Evolutionary conservation across 306 rosid genomes (phyloP), one percentile per base, ranked within the genome.

Genomic region (Cucumis cinereus): DNA sequence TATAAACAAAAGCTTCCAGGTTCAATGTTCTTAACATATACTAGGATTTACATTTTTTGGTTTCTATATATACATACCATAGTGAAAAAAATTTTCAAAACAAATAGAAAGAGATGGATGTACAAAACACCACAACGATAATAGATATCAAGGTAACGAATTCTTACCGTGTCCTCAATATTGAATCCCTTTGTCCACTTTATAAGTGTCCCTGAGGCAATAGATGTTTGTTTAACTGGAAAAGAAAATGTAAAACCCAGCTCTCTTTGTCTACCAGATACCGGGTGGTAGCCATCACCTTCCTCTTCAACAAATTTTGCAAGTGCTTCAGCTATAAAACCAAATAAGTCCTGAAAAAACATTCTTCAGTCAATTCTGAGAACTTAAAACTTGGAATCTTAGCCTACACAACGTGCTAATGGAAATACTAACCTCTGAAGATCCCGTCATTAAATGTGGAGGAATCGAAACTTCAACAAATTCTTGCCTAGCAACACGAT

Each of bases 241-340:
- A 95, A 95, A 4, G 99, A 95, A 87, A 95, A 95, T 81, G 99
- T 95, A 80, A 95, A 95, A 78, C 99, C 99, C 73, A 95, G 84
- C 84, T 95, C 99, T 85, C 99, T 92, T 86, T 90, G 95, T 77
- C 90, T 95, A 76, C 90, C 93, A 15, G 97, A 85, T 15, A 87
- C 86, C n/a, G 96, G 96, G 78, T 86, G 96, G 62, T 80, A 83
- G 68, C 86, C 93, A 77, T 90, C 93, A 58, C 93, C 98, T 81
- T 95, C 99, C 8, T 91, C 83, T 62, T 82, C 80, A 69, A 95
- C 87, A 85, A 95, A 92, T 68, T 85, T 92, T 74, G 85, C 91
- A 62, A 95, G 98, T 74, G 89, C 85, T 61, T 58, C 40, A 16
- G 98, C 98, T 78, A 95, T 95, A 79, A 79, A 92, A 85, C 91